Evolutionary conservation across 2,329 filamentous ascomycete species (phyloP), one percentile per base, ranked within the genome.

Genomic region (Beauveria caledonica): DNA sequence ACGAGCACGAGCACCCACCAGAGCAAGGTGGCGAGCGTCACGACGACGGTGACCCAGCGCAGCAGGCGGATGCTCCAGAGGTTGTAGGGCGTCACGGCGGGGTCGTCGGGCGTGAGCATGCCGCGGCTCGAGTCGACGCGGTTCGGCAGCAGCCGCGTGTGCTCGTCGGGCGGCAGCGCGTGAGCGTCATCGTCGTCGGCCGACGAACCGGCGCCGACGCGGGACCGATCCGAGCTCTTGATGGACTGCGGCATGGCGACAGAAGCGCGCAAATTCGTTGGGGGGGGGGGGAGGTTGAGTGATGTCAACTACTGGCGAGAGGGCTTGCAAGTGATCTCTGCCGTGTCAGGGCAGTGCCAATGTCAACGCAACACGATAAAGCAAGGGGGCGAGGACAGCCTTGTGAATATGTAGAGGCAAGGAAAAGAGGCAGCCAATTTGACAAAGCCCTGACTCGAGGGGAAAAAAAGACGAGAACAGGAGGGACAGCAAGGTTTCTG

Each of bases 1-100:
- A 97, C 85, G n/a, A 99, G 80, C 39, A 96, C 79, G 58, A 97
- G 73, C 10, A 90, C 81, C 93, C 94, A 97, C 93, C 93, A 97
- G n/a, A 91, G 68, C 68, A 95, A 91, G 60, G 86, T 89, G 66
- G 92, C 71, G 56, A 85, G 72, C 21, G 93, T 79, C 69, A 97
- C 89, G 42, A 90, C 67, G 60, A 96, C 79, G 5, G 91, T 93
- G 63, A 94, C 73, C 69, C 86, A 90, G 70, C 92, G 85, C 59
- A 94, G 79, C 51, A 89, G 83, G 19, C 94, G 87, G 54, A 99
- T 89, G 62, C 86, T 90, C 88, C 92, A 96, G 42, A 97, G 83
- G 68, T 99, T 99, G 76, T 97, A 97, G 0, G 94, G 94, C 3
- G 91, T 90, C 73, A 96, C 76, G n/a, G 76, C 76, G 10, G 76